phyloP scores from a whole-genome alignment of 176 grass and related monocot species.

The Alopecurus myosuroides region DNA sequence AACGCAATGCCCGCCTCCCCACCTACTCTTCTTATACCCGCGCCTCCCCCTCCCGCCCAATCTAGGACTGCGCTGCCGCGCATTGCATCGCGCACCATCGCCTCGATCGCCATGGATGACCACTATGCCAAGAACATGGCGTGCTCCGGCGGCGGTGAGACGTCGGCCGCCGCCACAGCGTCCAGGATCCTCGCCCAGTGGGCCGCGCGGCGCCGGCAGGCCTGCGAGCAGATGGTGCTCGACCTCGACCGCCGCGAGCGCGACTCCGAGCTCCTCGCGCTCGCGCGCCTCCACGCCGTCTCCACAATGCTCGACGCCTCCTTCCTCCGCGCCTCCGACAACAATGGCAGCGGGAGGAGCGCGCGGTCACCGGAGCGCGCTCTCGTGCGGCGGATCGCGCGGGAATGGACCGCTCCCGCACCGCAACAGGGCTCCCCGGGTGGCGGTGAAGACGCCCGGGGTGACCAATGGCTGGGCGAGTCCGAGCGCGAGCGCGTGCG shows the following conservation, averaged over 20 bases:
- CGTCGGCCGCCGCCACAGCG: constrained; percentile 37
- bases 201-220: constrained; percentile 66
- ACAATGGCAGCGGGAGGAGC: not conserved
- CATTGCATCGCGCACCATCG: not conserved
- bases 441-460: not conserved
- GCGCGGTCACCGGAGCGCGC: constrained; percentile 52
- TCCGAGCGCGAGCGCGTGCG: constrained; percentile 65
- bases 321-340: constrained; percentile 31
- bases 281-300: constrained; percentile 85
- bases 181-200: constrained; percentile 65
- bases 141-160: constrained; percentile 15
- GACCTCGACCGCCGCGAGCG: constrained; percentile 77
- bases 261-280: constrained; percentile 82
- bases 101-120: constrained; percentile 31
- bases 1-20: not conserved
- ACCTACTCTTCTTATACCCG: constrained; percentile 5
- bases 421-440: not conserved
- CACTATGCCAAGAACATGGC: constrained; percentile 14
- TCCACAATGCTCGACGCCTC: constrained; percentile 93
- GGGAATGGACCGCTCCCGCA: constrained; percentile 40
- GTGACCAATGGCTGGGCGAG: constrained; percentile 50
- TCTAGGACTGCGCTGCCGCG: not conserved
- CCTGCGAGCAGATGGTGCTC: constrained; percentile 74
- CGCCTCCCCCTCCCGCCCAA: not conserved
- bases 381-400: constrained; percentile 70